Conservation (phyloP, 345 rosid genomes). For the Moricandia moricandioides region DNA sequence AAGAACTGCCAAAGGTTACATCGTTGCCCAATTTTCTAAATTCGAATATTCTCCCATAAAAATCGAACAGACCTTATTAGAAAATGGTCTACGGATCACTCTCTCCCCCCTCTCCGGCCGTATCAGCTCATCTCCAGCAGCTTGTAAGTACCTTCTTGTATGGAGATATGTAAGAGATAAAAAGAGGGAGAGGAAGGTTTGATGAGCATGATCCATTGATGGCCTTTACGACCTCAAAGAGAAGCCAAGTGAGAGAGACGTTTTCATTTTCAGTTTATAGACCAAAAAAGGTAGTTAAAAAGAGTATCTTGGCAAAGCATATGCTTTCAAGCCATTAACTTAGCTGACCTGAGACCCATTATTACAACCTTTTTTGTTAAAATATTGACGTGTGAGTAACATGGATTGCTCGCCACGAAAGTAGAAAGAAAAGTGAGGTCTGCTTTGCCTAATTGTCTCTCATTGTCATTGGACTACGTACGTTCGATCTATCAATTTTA, state of each 20-base stretch:
- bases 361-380: conserved; percentile 11
- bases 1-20: conserved; percentile 36
- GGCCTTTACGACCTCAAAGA: conserved; percentile 27
- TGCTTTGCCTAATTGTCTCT: conserved; percentile 8
- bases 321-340: conserved; percentile 35
- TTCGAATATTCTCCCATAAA: neutral
- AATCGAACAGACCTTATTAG: conserved; percentile 21
- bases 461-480: conserved; percentile 17
- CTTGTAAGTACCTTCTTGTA: neutral
- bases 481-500: conserved; percentile 3
- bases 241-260: conserved; percentile 26
- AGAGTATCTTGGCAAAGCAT: conserved; percentile 37
- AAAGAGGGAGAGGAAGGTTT: neutral
- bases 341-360: conserved; percentile 36
- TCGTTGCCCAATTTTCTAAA: conserved; percentile 37
- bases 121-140: conserved; percentile 2
- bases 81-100: conserved; percentile 26
- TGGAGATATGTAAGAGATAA: neutral
- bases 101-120: conserved; percentile 9
- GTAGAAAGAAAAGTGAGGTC: conserved; percentile 9
- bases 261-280: conserved; percentile 24
- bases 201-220: conserved; percentile 28
- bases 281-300: neutral
- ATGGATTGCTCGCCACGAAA: conserved; percentile 28
- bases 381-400: conserved; percentile 13